Evolutionary conservation across 805 yeast genomes (phyloP).

Genomic region (Yarrowia divulgata): DNA sequence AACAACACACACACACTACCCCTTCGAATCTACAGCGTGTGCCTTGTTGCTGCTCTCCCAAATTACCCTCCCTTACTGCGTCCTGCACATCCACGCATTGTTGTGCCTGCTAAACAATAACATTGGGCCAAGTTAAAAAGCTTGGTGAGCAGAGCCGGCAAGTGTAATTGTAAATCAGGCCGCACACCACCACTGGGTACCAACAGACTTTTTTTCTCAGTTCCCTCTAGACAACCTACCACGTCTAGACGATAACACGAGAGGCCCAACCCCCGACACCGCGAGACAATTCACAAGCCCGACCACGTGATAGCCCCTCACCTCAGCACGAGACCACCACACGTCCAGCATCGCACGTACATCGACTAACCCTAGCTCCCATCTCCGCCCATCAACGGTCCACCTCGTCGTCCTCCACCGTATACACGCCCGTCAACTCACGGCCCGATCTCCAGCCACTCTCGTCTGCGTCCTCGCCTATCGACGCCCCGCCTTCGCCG

Average conservation of each 20-base stretch:
- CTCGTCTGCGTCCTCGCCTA: conserved; percentile 37
- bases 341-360: conserved; percentile 4
- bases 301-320: background rate
- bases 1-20: background rate
- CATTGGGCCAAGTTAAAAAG: conserved; percentile 38
- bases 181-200: conserved; percentile 21
- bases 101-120: conserved; percentile 31
- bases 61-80: conserved; percentile 37
- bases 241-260: conserved; percentile 12
- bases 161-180: conserved; percentile 36
- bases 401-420: conserved; percentile 36
- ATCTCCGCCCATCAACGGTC: conserved; percentile 34
- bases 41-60: conserved; percentile 19
- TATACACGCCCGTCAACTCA: conserved; percentile 36
- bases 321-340: background rate
- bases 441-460: conserved; percentile 38
- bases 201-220: conserved; percentile 14
- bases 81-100: conserved; percentile 36
- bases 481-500: conserved; percentile 37
- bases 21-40: background rate
- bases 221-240: background rate
- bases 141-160: conserved; percentile 36
- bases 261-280: background rate
- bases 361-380: conserved; percentile 37
- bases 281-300: background rate